Evolutionary conservation across 139 green algal genomes (phyloP).

Genomic region (Tetradesmus obliquus): DNA sequence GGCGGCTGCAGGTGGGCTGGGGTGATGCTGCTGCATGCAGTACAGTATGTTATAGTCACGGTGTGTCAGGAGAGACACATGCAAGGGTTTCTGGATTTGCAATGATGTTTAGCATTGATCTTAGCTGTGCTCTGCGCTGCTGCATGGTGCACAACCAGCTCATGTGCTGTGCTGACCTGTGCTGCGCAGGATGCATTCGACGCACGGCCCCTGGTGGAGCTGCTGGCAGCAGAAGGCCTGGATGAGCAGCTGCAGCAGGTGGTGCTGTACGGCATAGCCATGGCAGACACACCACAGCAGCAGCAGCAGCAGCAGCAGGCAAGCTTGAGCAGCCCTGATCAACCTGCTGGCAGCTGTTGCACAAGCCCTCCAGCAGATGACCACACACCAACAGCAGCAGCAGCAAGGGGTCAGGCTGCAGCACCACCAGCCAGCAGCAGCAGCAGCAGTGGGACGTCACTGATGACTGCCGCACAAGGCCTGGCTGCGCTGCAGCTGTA

Average conservation of each 20-base stretch:
- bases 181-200: conserved; percentile 41
- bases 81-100: too few species aligned
- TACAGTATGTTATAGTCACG: not conserved
- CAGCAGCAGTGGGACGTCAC: not conserved
- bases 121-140: too few species aligned
- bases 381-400: not conserved
- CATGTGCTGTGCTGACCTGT: not conserved
- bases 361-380: not conserved
- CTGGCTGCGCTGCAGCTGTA: conserved; percentile 63
- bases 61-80: too few species aligned
- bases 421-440: not conserved
- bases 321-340: not conserved
- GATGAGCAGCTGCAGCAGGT: conserved; percentile 60
- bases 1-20: conserved; percentile 37
- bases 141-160: too few species aligned
- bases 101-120: too few species aligned
- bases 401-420: not conserved
- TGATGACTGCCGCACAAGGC: conserved; percentile 50
- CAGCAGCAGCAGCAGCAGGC: conserved; percentile 8
- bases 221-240: conserved; percentile 56
- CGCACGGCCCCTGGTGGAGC: conserved; percentile 35
- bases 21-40: not conserved
- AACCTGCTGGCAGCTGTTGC: not conserved
- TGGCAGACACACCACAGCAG: conserved; percentile 48
- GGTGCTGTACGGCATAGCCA: conserved; percentile 76